These are phyloP conservation scores for Neurospora africana DNA, from an alignment of 495 filamentous ascomycete species.

Conservation along the genomic window DNA sequence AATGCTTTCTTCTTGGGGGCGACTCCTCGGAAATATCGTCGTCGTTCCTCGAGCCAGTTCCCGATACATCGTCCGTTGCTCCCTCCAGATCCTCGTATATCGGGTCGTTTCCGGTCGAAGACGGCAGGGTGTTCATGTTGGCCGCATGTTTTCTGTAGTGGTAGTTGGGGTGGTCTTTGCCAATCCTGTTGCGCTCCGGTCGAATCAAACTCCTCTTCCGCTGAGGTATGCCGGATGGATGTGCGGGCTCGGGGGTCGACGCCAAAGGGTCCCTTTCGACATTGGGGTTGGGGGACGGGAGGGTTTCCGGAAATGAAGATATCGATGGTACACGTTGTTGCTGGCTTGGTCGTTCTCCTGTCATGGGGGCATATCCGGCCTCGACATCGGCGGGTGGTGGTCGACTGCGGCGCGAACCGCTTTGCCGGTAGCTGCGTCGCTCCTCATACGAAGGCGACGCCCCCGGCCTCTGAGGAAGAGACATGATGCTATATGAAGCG, in stretches of 20 bases:
- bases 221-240: slow-evolving; percentile 28
- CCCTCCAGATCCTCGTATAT: slow-evolving; percentile 58
- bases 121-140: slow-evolving; percentile 78
- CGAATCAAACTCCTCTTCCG: slow-evolving; percentile 78
- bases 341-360: slow-evolving; percentile 26
- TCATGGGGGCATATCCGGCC: slow-evolving; percentile 37
- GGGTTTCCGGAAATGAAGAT: slow-evolving; percentile 40
- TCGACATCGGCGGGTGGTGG: slow-evolving; percentile 56
- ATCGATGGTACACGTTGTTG: slow-evolving; percentile 37
- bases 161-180: slow-evolving; percentile 82
- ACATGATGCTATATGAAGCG: slow-evolving; percentile 39
- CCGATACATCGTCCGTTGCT: slow-evolving; percentile 29
- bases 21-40: slow-evolving; percentile 30
- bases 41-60: slow-evolving; percentile 25
- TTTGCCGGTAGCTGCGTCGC: slow-evolving; percentile 50
- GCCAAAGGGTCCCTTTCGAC: slow-evolving; percentile 37
- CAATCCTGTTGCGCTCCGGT: slow-evolving; percentile 75
- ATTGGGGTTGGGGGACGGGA: slow-evolving; percentile 35
- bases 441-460: slow-evolving; percentile 52
- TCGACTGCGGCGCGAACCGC: slow-evolving; percentile 26
- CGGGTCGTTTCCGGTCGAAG: slow-evolving; percentile 84
- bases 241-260: slow-evolving; percentile 19
- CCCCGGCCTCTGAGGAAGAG: slow-evolving; percentile 55
- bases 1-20: slow-evolving; percentile 20
- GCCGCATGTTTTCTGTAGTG: slow-evolving; percentile 86